Evolutionary conservation across 2,329 filamentous ascomycete genomes (phyloP).

Genomic region (Periconia sp.): DNA sequence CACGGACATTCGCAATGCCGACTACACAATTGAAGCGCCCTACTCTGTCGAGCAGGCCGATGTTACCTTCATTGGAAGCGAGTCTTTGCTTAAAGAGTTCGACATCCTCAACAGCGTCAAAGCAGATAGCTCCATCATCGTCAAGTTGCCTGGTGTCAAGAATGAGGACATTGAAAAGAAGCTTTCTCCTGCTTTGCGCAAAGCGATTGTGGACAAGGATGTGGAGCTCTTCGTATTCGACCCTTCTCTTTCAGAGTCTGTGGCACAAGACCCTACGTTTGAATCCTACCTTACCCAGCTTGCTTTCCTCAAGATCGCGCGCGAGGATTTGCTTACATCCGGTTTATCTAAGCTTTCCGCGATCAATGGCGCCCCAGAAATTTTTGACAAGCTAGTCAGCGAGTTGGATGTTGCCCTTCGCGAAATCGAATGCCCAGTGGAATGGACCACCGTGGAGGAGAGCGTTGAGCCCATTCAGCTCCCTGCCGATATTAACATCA

Average conservation of each 20-base stretch:
- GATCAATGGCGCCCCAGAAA: conserved; percentile 61
- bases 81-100: conserved; percentile 77
- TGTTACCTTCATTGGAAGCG: conserved; percentile 74
- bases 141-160: conserved; percentile 79
- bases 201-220: conserved; percentile 68
- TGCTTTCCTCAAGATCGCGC: conserved; percentile 78
- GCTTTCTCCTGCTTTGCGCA: conserved; percentile 70
- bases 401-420: conserved; percentile 70
- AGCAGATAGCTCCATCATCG: conserved; percentile 69
- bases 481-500: conserved; percentile 68
- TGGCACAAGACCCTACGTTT: conserved; percentile 64
- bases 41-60: conserved; percentile 81
- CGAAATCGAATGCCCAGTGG: conserved; percentile 72
- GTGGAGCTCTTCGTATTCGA: conserved; percentile 77
- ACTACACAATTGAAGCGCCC: conserved; percentile 80
- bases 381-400: conserved; percentile 61
- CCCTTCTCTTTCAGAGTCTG: conserved; percentile 65
- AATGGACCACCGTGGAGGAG: conserved; percentile 77
- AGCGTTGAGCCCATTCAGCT: conserved; percentile 55
- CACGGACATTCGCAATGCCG: conserved; percentile 81
- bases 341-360: conserved; percentile 67
- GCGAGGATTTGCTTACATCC: conserved; percentile 64
- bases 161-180: conserved; percentile 89
- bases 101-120: conserved; percentile 73
- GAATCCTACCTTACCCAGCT: conserved; percentile 74